A percentile compares a stretch with the other conserved stretches of the same genome.
Conservation (phyloP, 2,329 filamentous ascomycete species). For the Xylaria hypoxylon region DNA sequence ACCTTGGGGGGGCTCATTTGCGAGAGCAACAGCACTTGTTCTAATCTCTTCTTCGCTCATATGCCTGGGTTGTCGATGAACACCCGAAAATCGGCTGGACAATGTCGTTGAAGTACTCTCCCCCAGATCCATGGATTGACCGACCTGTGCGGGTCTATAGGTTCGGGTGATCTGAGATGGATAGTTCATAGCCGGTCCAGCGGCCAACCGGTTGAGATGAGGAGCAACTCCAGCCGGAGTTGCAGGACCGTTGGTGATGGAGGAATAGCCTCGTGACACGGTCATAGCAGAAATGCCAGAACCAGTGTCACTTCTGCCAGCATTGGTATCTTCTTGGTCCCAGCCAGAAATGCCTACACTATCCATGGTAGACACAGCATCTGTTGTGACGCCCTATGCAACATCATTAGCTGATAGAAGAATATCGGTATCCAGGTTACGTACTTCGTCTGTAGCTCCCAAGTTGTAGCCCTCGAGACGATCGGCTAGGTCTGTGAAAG, state of each 20-base stretch:
- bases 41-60: neutral
- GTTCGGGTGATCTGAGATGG: neutral
- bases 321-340: conserved; percentile 5
- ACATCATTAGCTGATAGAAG: conserved; percentile 13
- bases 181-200: neutral
- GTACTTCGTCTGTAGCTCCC: conserved; percentile 12
- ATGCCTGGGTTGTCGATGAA: neutral
- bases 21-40: neutral
- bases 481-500: conserved; percentile 9
- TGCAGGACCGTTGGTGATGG: neutral
- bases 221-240: neutral
- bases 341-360: conserved; percentile 9
- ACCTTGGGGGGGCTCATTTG: neutral
- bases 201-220: conserved; percentile 3
- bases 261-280: conserved; percentile 1
- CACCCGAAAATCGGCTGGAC: conserved; percentile 1
- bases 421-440: neutral
- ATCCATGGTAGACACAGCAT: conserved; percentile 12
- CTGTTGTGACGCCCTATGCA: conserved; percentile 15
- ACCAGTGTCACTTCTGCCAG: neutral
- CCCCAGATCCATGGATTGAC: neutral
- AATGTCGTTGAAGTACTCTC: conserved; percentile 1
- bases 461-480: conserved; percentile 28
- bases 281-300: conserved; percentile 3
- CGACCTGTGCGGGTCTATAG: neutral